Percentiles rank a stretch among this genome's conserved stretches.
Conservation (phyloP, 1,284 basidiomycete genomes). For the Inonotus obliquus region DNA sequence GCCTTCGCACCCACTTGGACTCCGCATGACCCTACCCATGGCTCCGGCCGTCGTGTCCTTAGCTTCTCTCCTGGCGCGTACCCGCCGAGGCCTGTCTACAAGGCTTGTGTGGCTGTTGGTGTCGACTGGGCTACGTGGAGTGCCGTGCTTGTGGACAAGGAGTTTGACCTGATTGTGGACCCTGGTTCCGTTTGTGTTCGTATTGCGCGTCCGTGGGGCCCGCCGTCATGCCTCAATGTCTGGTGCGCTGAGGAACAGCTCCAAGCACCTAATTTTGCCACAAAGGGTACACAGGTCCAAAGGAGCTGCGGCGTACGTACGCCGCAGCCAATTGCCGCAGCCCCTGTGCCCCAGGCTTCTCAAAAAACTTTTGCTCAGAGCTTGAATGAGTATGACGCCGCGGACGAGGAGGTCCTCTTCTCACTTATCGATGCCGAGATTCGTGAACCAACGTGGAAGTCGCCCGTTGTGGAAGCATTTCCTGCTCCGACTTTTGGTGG, state of each 20-base stretch:
- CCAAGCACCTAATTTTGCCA: slow-evolving; percentile 16
- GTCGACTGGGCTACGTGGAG: slow-evolving; percentile 79
- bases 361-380: slow-evolving; percentile 70
- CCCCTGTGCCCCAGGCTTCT: neutral
- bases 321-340: slow-evolving; percentile 2
- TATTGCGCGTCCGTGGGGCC: slow-evolving; percentile 37
- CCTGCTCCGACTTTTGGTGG: slow-evolving; percentile 30
- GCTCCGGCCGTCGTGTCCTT: slow-evolving; percentile 69
- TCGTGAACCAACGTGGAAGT: slow-evolving; percentile 59
- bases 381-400: slow-evolving; percentile 59
- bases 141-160: slow-evolving; percentile 53
- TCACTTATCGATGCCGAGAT: slow-evolving; percentile 67
- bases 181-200: slow-evolving; percentile 70
- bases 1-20: slow-evolving; percentile 63
- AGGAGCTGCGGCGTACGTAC: slow-evolving; percentile 18
- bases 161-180: slow-evolving; percentile 75
- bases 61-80: slow-evolving; percentile 61
- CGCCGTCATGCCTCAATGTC: slow-evolving; percentile 47
- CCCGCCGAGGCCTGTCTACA: slow-evolving; percentile 65
- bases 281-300: neutral
- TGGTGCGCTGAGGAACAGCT: slow-evolving; percentile 43
- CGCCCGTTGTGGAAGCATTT: slow-evolving; percentile 57
- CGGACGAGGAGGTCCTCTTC: slow-evolving; percentile 69
- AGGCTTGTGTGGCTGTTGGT: slow-evolving; percentile 59
- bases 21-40: slow-evolving; percentile 54